Evolutionary conservation across 2,329 filamentous ascomycete genomes (phyloP), one percentile per base, ranked within the genome.

Genomic region (Fusarium sp.): DNA sequence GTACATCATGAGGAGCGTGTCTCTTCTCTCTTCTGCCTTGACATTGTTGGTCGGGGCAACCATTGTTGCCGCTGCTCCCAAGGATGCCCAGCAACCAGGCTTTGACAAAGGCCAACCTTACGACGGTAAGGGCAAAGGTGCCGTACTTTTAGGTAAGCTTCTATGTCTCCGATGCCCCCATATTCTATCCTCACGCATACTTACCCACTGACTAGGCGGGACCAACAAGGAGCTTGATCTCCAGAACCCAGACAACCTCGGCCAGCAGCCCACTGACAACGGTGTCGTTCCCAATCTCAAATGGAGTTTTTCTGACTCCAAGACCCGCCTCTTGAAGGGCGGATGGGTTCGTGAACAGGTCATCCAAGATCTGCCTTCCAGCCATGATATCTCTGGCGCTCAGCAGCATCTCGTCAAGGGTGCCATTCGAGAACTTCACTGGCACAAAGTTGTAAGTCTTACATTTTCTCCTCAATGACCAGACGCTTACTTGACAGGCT

Each of bases 381-480:
- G 88, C 72, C 83, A 87, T 62, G 89, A 91, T 65, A 89, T 92
- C 68, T 81, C 89, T 1, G 88, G 84, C 6, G 89, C 89, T 2
- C 89, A 92, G 74, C 88, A 90, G 76, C 89, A 91, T 76, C 77
- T 91, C 52, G 85, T 82, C 56, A 90, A 90, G 74, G 89, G 89
- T 4, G 86, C 88, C 1, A 84, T 89, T 32, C 83, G 88, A 7
- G 88, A 91, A 74, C 79, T 91, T 14, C 88, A 91, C 70, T 91
- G 88, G 89, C 88, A 91, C 72, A 81, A 82, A 67, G 86, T 89
- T n/a, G 87, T 89, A 78, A 63, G 85, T n/a, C n/a, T n/a, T n/a
- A n/a, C n/a, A n/a, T n/a, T n/a, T n/a, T n/a, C n/a, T n/a, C n/a
- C n/a, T n/a, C n/a, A n/a, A n/a, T n/a, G n/a, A n/a, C n/a, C n/a